phyloP scores from a whole-genome alignment of 352 stramenopile species.

The Thalassiosira hispida region DNA sequence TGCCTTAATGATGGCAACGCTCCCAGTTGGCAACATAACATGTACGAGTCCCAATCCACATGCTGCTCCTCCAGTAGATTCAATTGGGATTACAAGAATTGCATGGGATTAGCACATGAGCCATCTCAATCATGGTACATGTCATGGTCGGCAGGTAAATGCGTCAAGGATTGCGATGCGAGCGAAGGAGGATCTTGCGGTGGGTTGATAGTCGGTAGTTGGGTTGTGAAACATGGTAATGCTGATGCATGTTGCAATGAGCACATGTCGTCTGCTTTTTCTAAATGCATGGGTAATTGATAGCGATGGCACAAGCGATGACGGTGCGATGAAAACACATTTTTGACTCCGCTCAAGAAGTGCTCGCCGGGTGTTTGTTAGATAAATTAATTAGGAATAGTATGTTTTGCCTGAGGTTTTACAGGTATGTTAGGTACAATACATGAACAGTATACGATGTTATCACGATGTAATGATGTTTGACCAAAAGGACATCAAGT shows the following conservation, averaged over 20 bases:
- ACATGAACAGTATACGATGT: too few relatives aligned
- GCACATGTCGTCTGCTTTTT: constrained; percentile 19
- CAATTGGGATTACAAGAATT: constrained; percentile 20
- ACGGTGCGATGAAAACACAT: too few relatives aligned
- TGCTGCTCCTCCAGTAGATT: constrained; percentile 29
- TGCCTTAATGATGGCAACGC: constrained; percentile 29
- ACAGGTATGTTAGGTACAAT: too few relatives aligned
- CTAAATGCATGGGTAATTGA: too few relatives aligned
- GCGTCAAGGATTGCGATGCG: constrained; percentile 31
- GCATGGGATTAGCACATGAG: constrained; percentile 12
- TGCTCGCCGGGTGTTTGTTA: too few relatives aligned
- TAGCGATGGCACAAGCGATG: too few relatives aligned
- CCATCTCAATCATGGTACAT: constrained; percentile 29
- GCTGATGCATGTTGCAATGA: constrained; percentile 13
- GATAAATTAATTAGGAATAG: too few relatives aligned
- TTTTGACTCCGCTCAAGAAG: too few relatives aligned
- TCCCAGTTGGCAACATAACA: constrained; percentile 15
- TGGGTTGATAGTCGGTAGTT: constrained; percentile 15
- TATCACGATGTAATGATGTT: too few relatives aligned
- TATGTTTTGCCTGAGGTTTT: too few relatives aligned
- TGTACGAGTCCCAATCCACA: constrained; percentile 13
- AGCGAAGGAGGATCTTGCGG: constrained; percentile 24
- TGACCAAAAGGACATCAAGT: too few relatives aligned
- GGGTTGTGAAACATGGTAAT: constrained; percentile 15
- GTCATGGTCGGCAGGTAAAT: constrained; percentile 21